Percentiles rank a stretch among this genome's conserved stretches.
These are phyloP conservation scores for Leccinum longicurvipes DNA, from an alignment of 768 basidiomycete species.

Conservation along the genomic window DNA sequence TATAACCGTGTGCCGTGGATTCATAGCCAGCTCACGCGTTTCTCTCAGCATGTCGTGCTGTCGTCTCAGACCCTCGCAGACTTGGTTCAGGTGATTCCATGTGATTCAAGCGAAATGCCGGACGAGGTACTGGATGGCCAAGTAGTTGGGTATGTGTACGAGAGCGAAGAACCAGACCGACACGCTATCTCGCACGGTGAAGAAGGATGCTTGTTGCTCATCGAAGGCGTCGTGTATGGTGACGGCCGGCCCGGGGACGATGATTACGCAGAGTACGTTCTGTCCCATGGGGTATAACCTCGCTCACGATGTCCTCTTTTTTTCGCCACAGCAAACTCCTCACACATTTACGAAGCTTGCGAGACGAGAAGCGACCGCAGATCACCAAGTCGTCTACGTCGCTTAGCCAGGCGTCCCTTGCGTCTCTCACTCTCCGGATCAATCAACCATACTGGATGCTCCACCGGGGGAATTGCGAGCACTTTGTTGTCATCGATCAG, in stretches of 20 bases:
- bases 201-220: slow-evolving; percentile 51
- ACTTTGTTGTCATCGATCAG: slow-evolving; percentile 69
- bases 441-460: slow-evolving; percentile 81
- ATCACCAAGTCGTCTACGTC: slow-evolving; percentile 40
- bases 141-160: slow-evolving; percentile 34
- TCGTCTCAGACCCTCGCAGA: slow-evolving; percentile 74
- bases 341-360: slow-evolving; percentile 34
- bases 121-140: slow-evolving; percentile 36
- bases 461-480: slow-evolving; percentile 80
- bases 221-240: slow-evolving; percentile 60
- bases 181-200: slow-evolving; percentile 3
- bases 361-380: slow-evolving; percentile 27
- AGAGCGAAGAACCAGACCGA: slow-evolving; percentile 6
- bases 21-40: slow-evolving; percentile 53
- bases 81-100: slow-evolving; percentile 56
- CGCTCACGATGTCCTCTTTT: no score
- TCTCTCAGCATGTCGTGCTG: slow-evolving; percentile 65
- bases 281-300: background rate
- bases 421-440: slow-evolving; percentile 55
- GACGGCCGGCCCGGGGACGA: slow-evolving; percentile 46
- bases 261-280: slow-evolving; percentile 60
- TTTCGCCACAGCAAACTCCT: slow-evolving; percentile 43
- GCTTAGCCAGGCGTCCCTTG: slow-evolving; percentile 48
- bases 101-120: slow-evolving; percentile 54
- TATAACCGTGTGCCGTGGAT: slow-evolving; percentile 62